phyloP scores from a whole-genome alignment of 192 early-diverging fungal genomes.

The Podila horticola region DNA sequence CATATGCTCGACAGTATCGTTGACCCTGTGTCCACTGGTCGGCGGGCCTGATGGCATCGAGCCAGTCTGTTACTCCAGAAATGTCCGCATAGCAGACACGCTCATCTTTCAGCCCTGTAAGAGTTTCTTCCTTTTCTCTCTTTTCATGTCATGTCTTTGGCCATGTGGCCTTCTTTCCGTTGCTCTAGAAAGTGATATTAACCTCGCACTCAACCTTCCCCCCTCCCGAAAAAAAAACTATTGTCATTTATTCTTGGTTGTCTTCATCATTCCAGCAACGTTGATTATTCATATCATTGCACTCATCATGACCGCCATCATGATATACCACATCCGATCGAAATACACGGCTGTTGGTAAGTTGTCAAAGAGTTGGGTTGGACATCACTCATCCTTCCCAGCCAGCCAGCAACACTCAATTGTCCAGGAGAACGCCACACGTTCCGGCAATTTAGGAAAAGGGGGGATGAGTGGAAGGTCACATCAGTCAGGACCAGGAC shows the following conservation, averaged over 20 bases:
- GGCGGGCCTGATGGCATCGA: constrained; percentile 80
- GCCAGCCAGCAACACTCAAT: neutral
- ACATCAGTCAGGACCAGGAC: neutral
- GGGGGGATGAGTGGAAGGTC: neutral
- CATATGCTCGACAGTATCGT: constrained; percentile 85
- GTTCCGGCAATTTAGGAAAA: neutral
- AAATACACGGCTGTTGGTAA: constrained; percentile 98
- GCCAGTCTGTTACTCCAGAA: constrained; percentile 94
- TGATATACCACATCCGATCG: constrained; percentile 97
- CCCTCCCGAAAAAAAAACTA: too few relatives aligned
- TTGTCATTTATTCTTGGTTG: too few relatives aligned
- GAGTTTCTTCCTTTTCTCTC: neutral
- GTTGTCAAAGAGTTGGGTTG: constrained; percentile 14
- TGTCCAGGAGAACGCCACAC: neutral
- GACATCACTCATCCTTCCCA: neutral
- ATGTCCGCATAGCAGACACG: constrained; percentile 86
- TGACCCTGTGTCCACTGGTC: constrained; percentile 92
- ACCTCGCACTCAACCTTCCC: too few relatives aligned
- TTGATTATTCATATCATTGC: constrained; percentile 93
- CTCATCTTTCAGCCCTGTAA: constrained; percentile 93
- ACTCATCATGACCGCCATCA: constrained; percentile 95
- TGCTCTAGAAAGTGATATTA: too few relatives aligned
- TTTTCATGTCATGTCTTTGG: neutral
- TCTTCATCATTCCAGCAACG: constrained; percentile 64
- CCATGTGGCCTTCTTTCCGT: neutral